phyloP scores from a whole-genome alignment of 805 yeast species.

The Kodamaea sagamina region DNA sequence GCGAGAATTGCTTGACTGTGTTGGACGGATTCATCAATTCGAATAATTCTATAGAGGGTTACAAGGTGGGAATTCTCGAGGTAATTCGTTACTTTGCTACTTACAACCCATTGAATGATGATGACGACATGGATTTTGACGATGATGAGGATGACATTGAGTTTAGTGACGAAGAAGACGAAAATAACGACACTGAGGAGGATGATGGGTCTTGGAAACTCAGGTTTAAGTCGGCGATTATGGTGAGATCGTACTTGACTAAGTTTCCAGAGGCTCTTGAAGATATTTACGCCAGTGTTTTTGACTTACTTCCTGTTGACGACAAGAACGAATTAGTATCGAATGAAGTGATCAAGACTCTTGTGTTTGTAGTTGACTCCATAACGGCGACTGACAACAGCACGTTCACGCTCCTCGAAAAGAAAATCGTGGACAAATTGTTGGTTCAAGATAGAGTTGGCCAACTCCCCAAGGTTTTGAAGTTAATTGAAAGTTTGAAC shows the following conservation, averaged over 20 bases:
- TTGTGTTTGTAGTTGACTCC: slow-evolving; percentile 41
- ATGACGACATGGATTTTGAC: slow-evolving; percentile 28
- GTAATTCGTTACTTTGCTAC: slow-evolving; percentile 26
- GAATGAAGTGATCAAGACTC: slow-evolving; percentile 47
- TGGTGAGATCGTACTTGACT: slow-evolving; percentile 41
- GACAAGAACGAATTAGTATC: slow-evolving; percentile 55
- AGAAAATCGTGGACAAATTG: slow-evolving; percentile 29
- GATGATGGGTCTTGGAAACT: slow-evolving; percentile 61
- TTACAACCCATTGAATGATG: slow-evolving; percentile 32
- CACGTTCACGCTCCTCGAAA: slow-evolving; percentile 20
- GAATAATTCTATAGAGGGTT: slow-evolving; percentile 14
- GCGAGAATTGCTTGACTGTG: slow-evolving; percentile 53
- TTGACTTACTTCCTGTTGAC: slow-evolving; percentile 30
- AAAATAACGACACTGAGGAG: slow-evolving; percentile 42
- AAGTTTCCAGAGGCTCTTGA: slow-evolving; percentile 39
- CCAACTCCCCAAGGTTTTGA: slow-evolving; percentile 26
- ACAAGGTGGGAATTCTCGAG: slow-evolving; percentile 18
- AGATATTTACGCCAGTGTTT: slow-evolving; percentile 31
- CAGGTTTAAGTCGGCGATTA: slow-evolving; percentile 51
- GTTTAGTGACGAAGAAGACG: slow-evolving; percentile 49
- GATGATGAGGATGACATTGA: slow-evolving; percentile 18
- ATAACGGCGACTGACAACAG: slow-evolving; percentile 17
- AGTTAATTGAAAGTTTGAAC: slow-evolving; percentile 32
- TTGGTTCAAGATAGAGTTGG: slow-evolving; percentile 22
- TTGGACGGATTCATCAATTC: slow-evolving; percentile 34